These are phyloP conservation scores for Takakia lepidozioides DNA, from an alignment of 225 moss, liverwort and hornwort genomes.

Conservation along the genomic window DNA sequence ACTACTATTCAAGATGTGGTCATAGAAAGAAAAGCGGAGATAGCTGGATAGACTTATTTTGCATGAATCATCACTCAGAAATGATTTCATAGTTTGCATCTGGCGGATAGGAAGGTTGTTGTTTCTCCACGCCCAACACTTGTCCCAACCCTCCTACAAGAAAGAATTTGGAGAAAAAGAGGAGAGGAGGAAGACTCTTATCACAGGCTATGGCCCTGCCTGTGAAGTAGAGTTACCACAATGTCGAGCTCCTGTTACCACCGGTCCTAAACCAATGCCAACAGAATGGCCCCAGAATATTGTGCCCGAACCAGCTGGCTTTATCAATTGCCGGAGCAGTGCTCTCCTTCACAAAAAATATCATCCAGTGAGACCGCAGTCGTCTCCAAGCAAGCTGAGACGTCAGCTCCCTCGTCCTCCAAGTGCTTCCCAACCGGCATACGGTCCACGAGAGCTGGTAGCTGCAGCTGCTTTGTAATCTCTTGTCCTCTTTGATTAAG, in stretches of 20 bases:
- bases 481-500: constrained; percentile 10
- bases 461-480: constrained; percentile 3
- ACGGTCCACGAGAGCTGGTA: constrained; percentile 1
- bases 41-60: too few relatives aligned
- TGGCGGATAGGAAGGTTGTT: too few relatives aligned
- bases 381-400: constrained; percentile 9
- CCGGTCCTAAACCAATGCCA: constrained; percentile 47
- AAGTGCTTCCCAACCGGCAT: neutral
- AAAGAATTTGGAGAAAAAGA: too few relatives aligned
- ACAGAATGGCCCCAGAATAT: constrained; percentile 23
- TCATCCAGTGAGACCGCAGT: constrained; percentile 28
- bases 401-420: neutral
- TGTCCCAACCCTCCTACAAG: constrained; percentile 33
- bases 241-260: constrained; percentile 43
- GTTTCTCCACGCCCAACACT: constrained; percentile 46
- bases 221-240: constrained; percentile 44
- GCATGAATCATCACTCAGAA: too few relatives aligned
- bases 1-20: constrained; percentile 37
- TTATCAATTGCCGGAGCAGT: constrained; percentile 5
- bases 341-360: constrained; percentile 10
- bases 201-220: constrained; percentile 35
- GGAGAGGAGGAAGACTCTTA: too few relatives aligned
- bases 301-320: constrained; percentile 10
- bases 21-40: constrained; percentile 31
- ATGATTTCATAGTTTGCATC: too few relatives aligned